Evolutionary conservation across 305 asterid genomes (phyloP).

Genomic region (Solanum hybrid): DNA sequence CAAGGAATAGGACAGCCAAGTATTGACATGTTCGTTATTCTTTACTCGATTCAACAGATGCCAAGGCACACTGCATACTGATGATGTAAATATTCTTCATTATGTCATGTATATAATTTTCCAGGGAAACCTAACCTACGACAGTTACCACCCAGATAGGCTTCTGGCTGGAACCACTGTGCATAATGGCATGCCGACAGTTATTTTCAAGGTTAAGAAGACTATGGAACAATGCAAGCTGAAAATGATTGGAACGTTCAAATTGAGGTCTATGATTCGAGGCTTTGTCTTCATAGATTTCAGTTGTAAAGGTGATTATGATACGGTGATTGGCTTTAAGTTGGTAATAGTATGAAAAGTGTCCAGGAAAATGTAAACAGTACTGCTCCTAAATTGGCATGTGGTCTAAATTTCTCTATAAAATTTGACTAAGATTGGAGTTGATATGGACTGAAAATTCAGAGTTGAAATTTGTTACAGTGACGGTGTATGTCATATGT

Average conservation of each 20-base stretch:
- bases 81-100: background rate
- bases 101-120: background rate
- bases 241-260: background rate
- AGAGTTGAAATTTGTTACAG: background rate
- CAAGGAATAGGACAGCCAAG: background rate
- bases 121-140: background rate
- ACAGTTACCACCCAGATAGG: background rate
- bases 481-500: background rate
- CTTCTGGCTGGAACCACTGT: background rate
- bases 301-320: background rate
- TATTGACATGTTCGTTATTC: background rate
- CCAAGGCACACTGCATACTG: background rate
- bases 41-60: background rate
- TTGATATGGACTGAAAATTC: background rate
- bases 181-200: background rate
- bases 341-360: background rate
- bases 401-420: background rate
- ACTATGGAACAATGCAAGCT: background rate
- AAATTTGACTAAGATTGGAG: background rate
- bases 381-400: background rate
- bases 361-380: background rate
- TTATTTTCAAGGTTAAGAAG: background rate
- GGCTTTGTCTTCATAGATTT: background rate
- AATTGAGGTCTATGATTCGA: background rate
- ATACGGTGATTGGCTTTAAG: background rate